A percentile compares a stretch with the other conserved stretches of the same genome.
phyloP scores from a whole-genome alignment of 441 rosid genomes.

The Populus hybrid region DNA sequence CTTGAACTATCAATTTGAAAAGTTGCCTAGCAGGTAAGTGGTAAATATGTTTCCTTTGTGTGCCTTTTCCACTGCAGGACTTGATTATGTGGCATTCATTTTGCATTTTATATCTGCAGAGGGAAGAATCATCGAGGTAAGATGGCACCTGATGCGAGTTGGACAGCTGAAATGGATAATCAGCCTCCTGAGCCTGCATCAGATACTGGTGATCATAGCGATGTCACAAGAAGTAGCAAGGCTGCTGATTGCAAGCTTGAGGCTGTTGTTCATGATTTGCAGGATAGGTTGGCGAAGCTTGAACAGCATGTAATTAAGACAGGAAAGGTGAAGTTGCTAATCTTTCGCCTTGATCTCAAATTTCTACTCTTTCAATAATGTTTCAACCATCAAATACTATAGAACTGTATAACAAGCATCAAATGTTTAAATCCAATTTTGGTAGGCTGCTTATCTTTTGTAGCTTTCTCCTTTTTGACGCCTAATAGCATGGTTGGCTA shows the following conservation, averaged over 20 bases:
- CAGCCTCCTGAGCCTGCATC: conserved; percentile 43
- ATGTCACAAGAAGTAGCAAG: conserved; percentile 38
- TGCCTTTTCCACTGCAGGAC: conserved; percentile 5
- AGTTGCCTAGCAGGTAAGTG: conserved; percentile 60
- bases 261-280: conserved; percentile 43
- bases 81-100: conserved; percentile 8
- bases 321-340: conserved; percentile 42
- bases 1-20: conserved; percentile 49
- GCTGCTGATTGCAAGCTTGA: conserved; percentile 47
- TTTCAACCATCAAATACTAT: neutral
- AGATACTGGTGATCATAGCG: conserved; percentile 40
- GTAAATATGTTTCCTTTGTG: conserved; percentile 7
- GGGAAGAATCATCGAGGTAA: conserved; percentile 54
- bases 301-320: conserved; percentile 40
- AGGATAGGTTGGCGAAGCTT: conserved; percentile 33
- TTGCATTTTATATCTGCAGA: conserved; percentile 35
- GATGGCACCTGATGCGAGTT: conserved; percentile 37
- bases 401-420: neutral
- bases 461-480: neutral
- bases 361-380: neutral
- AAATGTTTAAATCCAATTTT: neutral
- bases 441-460: neutral
- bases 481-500: neutral
- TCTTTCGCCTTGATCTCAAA: neutral
- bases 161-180: conserved; percentile 49